Base-by-base conservation (phyloP, 1,139 yeast species). In the Yamadazyma mexicana region DNA sequence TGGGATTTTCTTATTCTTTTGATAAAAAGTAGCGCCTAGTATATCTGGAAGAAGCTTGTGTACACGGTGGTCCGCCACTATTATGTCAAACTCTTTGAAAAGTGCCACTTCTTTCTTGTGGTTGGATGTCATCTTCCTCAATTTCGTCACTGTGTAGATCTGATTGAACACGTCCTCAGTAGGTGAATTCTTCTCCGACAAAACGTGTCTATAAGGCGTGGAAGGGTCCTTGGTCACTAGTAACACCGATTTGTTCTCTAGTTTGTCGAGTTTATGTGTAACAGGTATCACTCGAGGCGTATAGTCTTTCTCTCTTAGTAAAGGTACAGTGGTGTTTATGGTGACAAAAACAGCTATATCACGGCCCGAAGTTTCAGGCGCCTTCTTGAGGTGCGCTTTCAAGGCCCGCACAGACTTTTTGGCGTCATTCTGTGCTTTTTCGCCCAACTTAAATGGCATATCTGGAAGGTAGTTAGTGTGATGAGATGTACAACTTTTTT, bases 221-320 rank as follows among this genome's bases (percentile, higher is more conserved):
- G 83, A 73, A 1, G 89, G 88, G 52, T 83, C 89, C 49, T 82
- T 83, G 5, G 89, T 81, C 11, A 85, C 71, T 25, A 85, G 62
- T 7, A 84, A 57, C 4, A 84, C 73, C 24, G 79, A 66, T 41
- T 75, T 65, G 24, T 70, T 73, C 17, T 68, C 73, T 3, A 73
- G 56, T 42, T 66, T 70, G 47, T 69, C 76, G 41, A 77, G 59
- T 40, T 75, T 69, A 45, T 76, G 66, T 0, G 76, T 68, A n/a
- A 85, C 47, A 2, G 87, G 85, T 28, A 85, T 72, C 33, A 85
- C 77, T 46, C 91, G 62, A 3, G 91, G 88, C 1, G 77, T 70
- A 46, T 75, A 73, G 48, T 83, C 88, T 42, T 75, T 79, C 17
- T 65, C 50, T 31, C 64, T 60, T 4, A 77, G 58, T 15, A 83